Evolutionary conservation across 2,329 filamentous ascomycete species (phyloP).

Genomic region (Penicillium brasilianum): DNA sequence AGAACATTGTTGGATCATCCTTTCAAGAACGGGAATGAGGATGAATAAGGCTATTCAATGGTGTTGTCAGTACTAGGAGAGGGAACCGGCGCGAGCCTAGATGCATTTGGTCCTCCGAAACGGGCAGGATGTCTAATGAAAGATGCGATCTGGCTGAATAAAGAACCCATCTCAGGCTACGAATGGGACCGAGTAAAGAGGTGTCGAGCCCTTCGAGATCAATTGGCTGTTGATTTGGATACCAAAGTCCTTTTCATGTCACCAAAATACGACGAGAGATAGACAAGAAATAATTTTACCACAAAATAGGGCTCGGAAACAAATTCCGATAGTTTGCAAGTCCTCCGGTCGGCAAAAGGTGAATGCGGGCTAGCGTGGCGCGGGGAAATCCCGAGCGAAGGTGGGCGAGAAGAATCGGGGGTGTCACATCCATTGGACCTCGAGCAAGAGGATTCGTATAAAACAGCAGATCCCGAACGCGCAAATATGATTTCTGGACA

Average conservation of each 20-base stretch:
- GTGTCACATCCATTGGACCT: neutral
- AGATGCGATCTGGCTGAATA: neutral
- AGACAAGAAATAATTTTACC: neutral
- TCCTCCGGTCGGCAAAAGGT: neutral
- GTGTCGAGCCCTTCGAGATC: too few relatives aligned
- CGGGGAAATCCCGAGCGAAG: neutral
- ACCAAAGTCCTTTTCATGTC: too few relatives aligned
- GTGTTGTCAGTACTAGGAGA: too few relatives aligned
- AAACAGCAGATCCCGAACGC: neutral
- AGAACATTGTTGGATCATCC: too few relatives aligned
- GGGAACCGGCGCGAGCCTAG: too few relatives aligned
- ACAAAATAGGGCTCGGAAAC: neutral
- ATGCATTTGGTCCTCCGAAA: neutral
- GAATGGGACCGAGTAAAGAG: neutral
- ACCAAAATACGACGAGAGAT: neutral
- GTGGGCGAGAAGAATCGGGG: neutral
- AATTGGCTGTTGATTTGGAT: neutral
- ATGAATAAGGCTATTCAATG: neutral
- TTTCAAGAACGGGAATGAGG: too few relatives aligned
- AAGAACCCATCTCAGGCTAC: neutral
- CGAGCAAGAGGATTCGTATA: neutral
- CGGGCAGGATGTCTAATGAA: neutral
- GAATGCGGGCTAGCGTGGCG: neutral
- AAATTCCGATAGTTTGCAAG: neutral
- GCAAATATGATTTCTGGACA: neutral